These are phyloP conservation scores for Nicotiana undulata DNA, from an alignment of 257 asterid genomes.

Conservation along the genomic window DNA sequence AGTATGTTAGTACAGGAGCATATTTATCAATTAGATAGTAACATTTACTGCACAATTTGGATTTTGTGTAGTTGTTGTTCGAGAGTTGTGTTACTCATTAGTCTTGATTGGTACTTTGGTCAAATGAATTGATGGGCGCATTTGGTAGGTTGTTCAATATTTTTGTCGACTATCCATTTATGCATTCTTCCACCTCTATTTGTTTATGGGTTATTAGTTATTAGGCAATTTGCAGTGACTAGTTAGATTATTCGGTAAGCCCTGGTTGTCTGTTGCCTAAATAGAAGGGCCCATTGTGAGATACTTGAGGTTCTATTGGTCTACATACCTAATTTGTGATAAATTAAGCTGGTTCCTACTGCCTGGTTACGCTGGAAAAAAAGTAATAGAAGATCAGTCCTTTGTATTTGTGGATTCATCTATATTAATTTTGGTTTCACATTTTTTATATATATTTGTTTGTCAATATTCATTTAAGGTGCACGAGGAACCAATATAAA, in stretches of 20 bases:
- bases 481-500: conserved; percentile 14
- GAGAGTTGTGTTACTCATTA: neutral
- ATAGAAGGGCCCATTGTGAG: neutral
- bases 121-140: neutral
- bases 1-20: neutral
- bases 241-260: neutral
- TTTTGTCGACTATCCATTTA: neutral
- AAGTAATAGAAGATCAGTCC: neutral
- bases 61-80: neutral
- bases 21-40: neutral
- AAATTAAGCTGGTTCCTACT: neutral
- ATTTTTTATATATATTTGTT: conserved; percentile 1
- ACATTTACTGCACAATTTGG: neutral
- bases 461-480: conserved; percentile 17
- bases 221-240: neutral
- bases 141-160: neutral
- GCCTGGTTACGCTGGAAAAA: neutral
- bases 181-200: neutral
- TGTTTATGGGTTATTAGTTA: neutral
- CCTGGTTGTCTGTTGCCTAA: neutral
- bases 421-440: neutral
- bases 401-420: neutral
- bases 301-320: neutral
- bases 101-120: neutral
- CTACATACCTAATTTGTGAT: neutral